Conservation (phyloP, 768 basidiomycete genomes). For the Tulasnella sp. region DNA sequence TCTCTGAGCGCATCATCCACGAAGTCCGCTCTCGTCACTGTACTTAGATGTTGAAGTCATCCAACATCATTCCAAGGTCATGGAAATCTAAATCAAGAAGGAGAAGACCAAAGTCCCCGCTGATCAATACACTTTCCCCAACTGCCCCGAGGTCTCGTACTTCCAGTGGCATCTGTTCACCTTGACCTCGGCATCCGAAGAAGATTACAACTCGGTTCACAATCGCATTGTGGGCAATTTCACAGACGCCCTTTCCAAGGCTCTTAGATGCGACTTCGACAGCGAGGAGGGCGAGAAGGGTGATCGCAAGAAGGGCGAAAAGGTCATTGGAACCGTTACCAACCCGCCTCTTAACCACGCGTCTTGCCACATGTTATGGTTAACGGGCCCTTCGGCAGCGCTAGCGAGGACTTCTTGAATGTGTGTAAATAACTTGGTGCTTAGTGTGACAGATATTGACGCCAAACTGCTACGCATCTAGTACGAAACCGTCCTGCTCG, state of each 20-base stretch:
- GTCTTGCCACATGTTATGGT: neutral
- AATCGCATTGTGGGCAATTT: slow-evolving; percentile 91
- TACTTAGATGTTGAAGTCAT: no score
- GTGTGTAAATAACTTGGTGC: slow-evolving; percentile 15
- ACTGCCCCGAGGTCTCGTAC: slow-evolving; percentile 84
- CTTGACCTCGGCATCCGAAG: slow-evolving; percentile 84
- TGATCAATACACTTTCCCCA: slow-evolving; percentile 89
- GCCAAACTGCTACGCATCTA: no score
- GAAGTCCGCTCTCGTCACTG: slow-evolving; percentile 86
- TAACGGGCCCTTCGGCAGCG: slow-evolving; percentile 45
- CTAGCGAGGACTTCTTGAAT: slow-evolving; percentile 85
- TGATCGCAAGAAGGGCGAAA: neutral
- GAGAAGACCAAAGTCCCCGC: slow-evolving; percentile 77
- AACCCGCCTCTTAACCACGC: neutral
- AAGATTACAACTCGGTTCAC: slow-evolving; percentile 91
- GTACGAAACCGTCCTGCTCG: slow-evolving; percentile 79
- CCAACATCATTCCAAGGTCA: slow-evolving; percentile 49
- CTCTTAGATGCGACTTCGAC: neutral
- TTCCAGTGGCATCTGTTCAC: slow-evolving; percentile 99
- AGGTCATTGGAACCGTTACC: neutral
- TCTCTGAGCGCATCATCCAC: slow-evolving; percentile 80
- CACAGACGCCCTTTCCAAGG: slow-evolving; percentile 37
- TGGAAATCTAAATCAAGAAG: slow-evolving; percentile 97
- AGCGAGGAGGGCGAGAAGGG: neutral
- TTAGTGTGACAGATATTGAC: neutral